Percentiles rank a stretch among this genome's conserved stretches.
phyloP scores from a whole-genome alignment of 805 yeast species.

The Kuraishia piskuri region DNA sequence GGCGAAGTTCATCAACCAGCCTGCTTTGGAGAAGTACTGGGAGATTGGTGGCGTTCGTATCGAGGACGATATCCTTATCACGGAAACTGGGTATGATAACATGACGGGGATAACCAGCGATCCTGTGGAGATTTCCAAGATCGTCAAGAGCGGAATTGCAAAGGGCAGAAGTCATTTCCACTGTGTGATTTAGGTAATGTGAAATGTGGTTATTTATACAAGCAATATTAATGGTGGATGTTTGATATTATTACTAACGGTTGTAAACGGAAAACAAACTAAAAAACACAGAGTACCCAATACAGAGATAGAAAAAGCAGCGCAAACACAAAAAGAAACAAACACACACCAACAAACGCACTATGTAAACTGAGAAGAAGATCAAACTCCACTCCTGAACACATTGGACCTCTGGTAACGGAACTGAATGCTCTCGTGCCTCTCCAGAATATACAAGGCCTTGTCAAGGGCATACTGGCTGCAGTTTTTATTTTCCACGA shows the following conservation, averaged over 20 bases:
- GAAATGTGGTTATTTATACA: background rate
- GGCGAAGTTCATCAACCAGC: conserved; percentile 50
- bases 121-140: conserved; percentile 70
- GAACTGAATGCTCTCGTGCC: conserved; percentile 80
- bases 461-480: conserved; percentile 70
- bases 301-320: background rate
- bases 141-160: conserved; percentile 61
- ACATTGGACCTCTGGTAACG: conserved; percentile 81
- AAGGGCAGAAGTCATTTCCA: conserved; percentile 64
- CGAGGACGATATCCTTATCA: conserved; percentile 85
- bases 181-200: conserved; percentile 10
- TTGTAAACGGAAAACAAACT: background rate
- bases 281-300: background rate
- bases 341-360: background rate
- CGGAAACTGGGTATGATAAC: conserved; percentile 70
- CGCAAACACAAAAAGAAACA: background rate
- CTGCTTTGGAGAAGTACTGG: conserved; percentile 68
- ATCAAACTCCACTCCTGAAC: conserved; percentile 58
- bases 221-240: background rate
- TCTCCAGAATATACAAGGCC: conserved; percentile 73
- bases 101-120: conserved; percentile 80
- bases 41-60: conserved; percentile 95
- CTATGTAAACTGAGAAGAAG: no score
- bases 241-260: background rate
- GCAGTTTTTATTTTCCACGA: conserved; percentile 39